Evolutionary conservation across 1,139 yeast species (phyloP).

Genomic region (Pneumocystis oryctolagi): DNA sequence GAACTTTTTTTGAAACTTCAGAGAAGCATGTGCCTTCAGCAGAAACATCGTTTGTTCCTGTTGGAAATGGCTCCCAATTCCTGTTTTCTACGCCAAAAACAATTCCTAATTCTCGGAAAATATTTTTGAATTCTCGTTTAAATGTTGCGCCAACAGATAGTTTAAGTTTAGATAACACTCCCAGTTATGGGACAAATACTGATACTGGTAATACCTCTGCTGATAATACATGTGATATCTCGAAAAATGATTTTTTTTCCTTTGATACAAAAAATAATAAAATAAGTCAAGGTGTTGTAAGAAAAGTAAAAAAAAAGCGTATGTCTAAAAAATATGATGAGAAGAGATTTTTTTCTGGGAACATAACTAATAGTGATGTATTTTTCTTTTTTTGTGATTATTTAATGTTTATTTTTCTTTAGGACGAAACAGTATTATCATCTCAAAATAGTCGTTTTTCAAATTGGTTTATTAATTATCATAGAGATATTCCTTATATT

Average conservation of each 20-base stretch:
- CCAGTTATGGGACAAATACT: neutral
- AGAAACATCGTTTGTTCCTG: conserved; percentile 1
- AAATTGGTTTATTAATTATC: conserved; percentile 2
- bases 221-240: neutral
- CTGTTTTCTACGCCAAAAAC: conserved; percentile 2
- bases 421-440: neutral
- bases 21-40: conserved; percentile 6
- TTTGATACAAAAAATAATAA: neutral
- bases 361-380: neutral
- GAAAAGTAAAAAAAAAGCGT: neutral
- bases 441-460: neutral
- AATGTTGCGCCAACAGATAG: neutral
- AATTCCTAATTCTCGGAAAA: conserved; percentile 4
- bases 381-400: neutral
- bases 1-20: neutral
- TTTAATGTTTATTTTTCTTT: neutral
- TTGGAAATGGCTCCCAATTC: conserved; percentile 2
- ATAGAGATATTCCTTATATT: conserved; percentile 51
- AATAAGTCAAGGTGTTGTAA: neutral
- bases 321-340: neutral
- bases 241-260: neutral
- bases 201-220: neutral
- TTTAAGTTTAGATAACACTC: neutral
- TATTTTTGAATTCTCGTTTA: neutral
- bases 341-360: neutral